Evolutionary conservation across 2,329 filamentous ascomycete genomes (phyloP).

Genomic region (Penicillium sp.): DNA sequence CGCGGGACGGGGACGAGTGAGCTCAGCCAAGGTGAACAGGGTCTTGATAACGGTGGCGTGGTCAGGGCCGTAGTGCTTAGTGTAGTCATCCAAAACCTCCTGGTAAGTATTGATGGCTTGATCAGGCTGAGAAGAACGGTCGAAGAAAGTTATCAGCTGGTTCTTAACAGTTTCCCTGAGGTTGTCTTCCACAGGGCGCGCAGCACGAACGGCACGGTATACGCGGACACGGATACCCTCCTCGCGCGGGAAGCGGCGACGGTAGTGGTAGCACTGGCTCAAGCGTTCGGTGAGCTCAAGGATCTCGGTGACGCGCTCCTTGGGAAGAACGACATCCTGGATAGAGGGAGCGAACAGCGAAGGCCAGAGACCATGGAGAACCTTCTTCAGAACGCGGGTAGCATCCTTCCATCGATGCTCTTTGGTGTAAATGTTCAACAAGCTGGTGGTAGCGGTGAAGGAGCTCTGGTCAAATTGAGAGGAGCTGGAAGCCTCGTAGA

Average conservation of each 20-base stretch:
- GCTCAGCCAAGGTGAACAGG: conserved; percentile 38
- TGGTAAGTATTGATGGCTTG: conserved; percentile 40
- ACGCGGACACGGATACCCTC: conserved; percentile 39
- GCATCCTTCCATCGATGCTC: conserved; percentile 52
- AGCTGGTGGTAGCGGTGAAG: conserved; percentile 43
- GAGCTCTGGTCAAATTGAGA: conserved; percentile 44
- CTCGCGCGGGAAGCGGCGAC: conserved; percentile 37
- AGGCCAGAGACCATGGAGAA: conserved; percentile 50
- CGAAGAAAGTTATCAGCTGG: conserved; percentile 33
- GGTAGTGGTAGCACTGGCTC: conserved; percentile 47
- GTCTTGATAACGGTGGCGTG: conserved; percentile 40
- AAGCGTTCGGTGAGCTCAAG: conserved; percentile 51
- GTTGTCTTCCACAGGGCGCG: conserved; percentile 34
- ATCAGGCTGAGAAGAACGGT: conserved; percentile 34
- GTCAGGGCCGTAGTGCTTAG: conserved; percentile 34
- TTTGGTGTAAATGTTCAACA: conserved; percentile 46
- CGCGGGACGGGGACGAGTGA: conserved; percentile 38
- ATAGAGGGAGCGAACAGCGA: conserved; percentile 48
- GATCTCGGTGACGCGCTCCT: conserved; percentile 46
- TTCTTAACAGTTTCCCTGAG: conserved; percentile 28
- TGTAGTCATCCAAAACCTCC: conserved; percentile 42
- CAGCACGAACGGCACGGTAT: conserved; percentile 35
- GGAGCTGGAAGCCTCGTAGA: conserved; percentile 46
- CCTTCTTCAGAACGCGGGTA: conserved; percentile 47
- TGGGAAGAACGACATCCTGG: conserved; percentile 47